phyloP scores from a whole-genome alignment of 83 land plant genomes.

The Picea mariana region DNA sequence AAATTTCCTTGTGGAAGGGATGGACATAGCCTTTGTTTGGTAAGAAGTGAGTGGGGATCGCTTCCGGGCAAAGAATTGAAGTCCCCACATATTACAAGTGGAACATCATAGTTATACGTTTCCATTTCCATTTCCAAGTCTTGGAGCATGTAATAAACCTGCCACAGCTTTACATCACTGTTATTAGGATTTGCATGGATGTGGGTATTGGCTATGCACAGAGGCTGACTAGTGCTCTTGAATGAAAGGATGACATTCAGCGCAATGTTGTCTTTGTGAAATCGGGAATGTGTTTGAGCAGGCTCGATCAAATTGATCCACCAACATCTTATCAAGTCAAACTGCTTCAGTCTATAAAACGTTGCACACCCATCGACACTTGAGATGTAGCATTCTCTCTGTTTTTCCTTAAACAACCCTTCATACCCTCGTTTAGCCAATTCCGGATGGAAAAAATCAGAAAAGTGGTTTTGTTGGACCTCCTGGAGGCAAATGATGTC shows the following conservation, averaged over 20 bases:
- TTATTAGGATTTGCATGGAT: no score
- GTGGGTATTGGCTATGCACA: background rate
- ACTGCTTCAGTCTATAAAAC: background rate
- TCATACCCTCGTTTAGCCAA: background rate
- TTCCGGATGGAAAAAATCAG: background rate
- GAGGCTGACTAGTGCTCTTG: background rate
- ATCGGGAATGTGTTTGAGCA: no score
- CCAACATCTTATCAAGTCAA: background rate
- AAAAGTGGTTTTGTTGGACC: background rate
- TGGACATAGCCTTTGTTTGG: background rate
- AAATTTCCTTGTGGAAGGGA: background rate
- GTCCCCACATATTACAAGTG: background rate
- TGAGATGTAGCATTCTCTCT: no score
- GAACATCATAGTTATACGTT: no score
- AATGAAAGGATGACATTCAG: background rate
- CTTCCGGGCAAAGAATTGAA: background rate
- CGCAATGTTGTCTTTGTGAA: background rate
- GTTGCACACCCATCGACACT: background rate
- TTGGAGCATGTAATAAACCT: background rate
- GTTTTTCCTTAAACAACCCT: background rate
- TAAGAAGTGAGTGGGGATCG: background rate
- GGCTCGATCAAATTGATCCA: background rate
- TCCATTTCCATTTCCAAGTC: background rate
- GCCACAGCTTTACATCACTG: background rate
- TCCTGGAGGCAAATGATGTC: no score